Percentiles rank a stretch among this genome's conserved stretches.
Conservation (phyloP, 176 grass and related monocot species). For the Cenchrus fungigraminus region DNA sequence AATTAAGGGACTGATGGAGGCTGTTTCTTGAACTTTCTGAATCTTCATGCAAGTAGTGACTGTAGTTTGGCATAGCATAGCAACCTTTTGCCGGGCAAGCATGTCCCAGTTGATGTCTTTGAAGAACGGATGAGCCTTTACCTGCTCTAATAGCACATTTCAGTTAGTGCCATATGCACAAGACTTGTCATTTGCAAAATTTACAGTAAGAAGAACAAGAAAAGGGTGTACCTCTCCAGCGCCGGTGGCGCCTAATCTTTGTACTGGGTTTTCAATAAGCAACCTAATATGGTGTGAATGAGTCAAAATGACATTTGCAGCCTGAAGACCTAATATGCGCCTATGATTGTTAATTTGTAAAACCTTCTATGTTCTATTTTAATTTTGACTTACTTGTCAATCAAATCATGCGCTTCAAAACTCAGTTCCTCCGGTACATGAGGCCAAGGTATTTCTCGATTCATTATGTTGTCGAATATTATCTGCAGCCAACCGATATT, state of each 20-base stretch:
- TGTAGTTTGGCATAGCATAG: neutral
- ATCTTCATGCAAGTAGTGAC: neutral
- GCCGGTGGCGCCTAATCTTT: slow-evolving; percentile 91
- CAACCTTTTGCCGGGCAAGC: slow-evolving; percentile 87
- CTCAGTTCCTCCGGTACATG: slow-evolving; percentile 87
- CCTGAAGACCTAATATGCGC: neutral
- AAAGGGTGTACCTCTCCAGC: slow-evolving; percentile 80
- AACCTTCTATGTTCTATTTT: neutral
- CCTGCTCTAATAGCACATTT: slow-evolving; percentile 84
- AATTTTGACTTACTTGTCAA: slow-evolving; percentile 72
- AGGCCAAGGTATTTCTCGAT: slow-evolving; percentile 96
- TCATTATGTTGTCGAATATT: slow-evolving; percentile 99
- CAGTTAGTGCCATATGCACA: slow-evolving; percentile 42
- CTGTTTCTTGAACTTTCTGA: neutral
- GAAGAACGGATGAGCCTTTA: slow-evolving; percentile 96
- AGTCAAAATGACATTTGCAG: neutral
- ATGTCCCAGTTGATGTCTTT: slow-evolving; percentile 91
- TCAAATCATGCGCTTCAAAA: slow-evolving; percentile 78
- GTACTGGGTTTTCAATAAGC: slow-evolving; percentile 79
- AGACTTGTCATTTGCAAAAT: neutral
- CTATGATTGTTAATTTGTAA: neutral
- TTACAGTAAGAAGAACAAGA: slow-evolving; percentile 31
- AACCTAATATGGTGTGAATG: slow-evolving; percentile 48
- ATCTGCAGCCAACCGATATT: slow-evolving; percentile 53
- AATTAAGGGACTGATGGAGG: neutral